Evolutionary conservation across 805 yeast genomes (phyloP).

Genomic region (Nakazawaea populi): DNA sequence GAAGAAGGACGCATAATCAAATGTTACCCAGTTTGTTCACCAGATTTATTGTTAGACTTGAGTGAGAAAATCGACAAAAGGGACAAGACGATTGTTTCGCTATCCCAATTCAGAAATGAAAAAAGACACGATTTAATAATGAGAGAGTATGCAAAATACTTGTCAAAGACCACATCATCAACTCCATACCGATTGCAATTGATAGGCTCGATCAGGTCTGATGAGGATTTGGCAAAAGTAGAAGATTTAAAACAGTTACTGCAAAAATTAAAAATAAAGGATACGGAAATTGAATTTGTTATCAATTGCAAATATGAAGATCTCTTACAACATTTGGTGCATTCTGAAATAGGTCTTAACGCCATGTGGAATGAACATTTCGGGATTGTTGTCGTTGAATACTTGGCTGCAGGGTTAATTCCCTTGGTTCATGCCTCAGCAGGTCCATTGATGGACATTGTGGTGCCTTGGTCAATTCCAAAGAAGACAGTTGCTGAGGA

Average conservation of each 20-base stretch:
- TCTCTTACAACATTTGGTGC: constrained; percentile 47
- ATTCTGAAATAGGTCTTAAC: constrained; percentile 73
- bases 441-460: constrained; percentile 89
- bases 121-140: constrained; percentile 79
- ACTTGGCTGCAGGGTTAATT: constrained; percentile 75
- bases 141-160: constrained; percentile 53
- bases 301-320: constrained; percentile 69
- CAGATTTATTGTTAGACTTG: constrained; percentile 36
- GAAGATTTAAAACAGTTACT: constrained; percentile 39
- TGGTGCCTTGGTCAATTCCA: constrained; percentile 43
- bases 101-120: constrained; percentile 95
- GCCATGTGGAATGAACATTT: constrained; percentile 99
- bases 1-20: constrained; percentile 35
- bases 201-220: constrained; percentile 79
- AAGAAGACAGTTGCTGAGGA: constrained; percentile 18
- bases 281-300: constrained; percentile 42
- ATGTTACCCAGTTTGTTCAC: constrained; percentile 88
- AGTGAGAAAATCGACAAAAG: constrained; percentile 15
- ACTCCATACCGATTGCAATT: constrained; percentile 56
- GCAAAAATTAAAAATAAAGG: constrained; percentile 33
- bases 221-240: constrained; percentile 58
- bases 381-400: constrained; percentile 96
- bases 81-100: constrained; percentile 44
- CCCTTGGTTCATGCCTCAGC: constrained; percentile 94
- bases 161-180: constrained; percentile 17